Evolutionary conservation across 2,329 filamentous ascomycete genomes (phyloP), one percentile per base, ranked within the genome.

Genomic region (Rhytidhysteron rufulum): DNA sequence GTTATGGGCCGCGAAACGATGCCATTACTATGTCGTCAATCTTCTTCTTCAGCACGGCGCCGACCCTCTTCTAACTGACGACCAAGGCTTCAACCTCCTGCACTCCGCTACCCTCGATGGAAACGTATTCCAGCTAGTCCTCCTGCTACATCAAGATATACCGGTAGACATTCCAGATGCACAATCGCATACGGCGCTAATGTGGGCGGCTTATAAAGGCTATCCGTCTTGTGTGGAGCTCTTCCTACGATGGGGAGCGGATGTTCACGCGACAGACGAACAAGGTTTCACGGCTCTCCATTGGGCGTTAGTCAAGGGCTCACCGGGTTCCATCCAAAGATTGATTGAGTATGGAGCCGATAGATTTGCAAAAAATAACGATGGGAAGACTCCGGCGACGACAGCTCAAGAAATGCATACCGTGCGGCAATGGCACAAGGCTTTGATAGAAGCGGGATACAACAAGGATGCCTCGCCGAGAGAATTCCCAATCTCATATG

Each of bases 141-240:
- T 98, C 1, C 79, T 98, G 6, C 78, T 98, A 18, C 93, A 98
- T 69, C 90, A 96, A 60, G 89, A 93, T 59, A 93, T 98, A 44
- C 88, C 89, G 13, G 88, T 98, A 46, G 93, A 98, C 62, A 86
- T 93, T 5, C 77, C 85, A 39, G 93, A 98, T 67, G 80, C 81
- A 37, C 91, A 89, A 61, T 88, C 90, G 5, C 94, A 98, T 66
- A 97, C 93, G 1, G 85, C 85, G 45, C 75, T 98, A 45, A 98
- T 98, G 93, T 98, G 93, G 93, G 88, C 93, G 15, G 91, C 91
- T 13, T 98, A 98, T 72, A 98, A 98, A 68, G 93, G 94, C 25
- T 96, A 85, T 62, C 88, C 91, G 0, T 83, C 85, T 34, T 95
- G 88, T 54, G 91, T 97, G 34, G 93, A 97, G 60, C 67, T 97